phyloP scores from a whole-genome alignment of 2,329 filamentous ascomycete species.

The Albifimbria verrucaria region DNA sequence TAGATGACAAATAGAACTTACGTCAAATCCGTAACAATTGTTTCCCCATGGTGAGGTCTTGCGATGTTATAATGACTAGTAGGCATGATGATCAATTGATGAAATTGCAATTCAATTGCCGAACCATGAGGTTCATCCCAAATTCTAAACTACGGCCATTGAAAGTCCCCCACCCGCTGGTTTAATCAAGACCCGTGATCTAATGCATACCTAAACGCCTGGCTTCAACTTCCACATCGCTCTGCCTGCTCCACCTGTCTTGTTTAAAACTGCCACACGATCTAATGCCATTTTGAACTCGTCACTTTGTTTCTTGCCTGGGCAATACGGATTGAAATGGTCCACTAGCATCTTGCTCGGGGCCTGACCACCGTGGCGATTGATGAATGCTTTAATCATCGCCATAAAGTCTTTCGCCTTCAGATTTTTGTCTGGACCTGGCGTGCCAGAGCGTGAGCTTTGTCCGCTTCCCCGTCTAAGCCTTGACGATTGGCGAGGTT shows the following conservation, averaged over 20 bases:
- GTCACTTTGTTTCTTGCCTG: conserved; percentile 59
- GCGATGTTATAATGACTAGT: neutral
- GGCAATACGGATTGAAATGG: conserved; percentile 80
- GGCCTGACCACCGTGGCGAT: conserved; percentile 71
- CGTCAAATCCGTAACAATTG: neutral
- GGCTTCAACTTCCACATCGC: conserved; percentile 51
- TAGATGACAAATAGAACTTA: neutral
- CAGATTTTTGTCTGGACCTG: conserved; percentile 35
- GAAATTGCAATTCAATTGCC: no score
- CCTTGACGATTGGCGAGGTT: conserved; percentile 58
- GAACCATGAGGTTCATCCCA: no score
- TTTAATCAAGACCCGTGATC: no score
- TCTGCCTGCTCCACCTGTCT: conserved; percentile 48
- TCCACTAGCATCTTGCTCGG: conserved; percentile 84
- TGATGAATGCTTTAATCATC: conserved; percentile 77
- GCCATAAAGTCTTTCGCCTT: conserved; percentile 61
- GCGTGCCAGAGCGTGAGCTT: conserved; percentile 45
- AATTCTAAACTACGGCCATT: no score
- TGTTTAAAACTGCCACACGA: conserved; percentile 69
- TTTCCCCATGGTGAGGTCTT: neutral
- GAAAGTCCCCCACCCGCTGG: no score
- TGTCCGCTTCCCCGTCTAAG: conserved; percentile 37
- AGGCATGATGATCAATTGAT: neutral
- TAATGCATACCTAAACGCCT: conserved; percentile 19
- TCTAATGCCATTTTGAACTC: conserved; percentile 83